Evolutionary conservation across 345 rosid genomes (phyloP).

Genomic region (Lumnitzera littorea): DNA sequence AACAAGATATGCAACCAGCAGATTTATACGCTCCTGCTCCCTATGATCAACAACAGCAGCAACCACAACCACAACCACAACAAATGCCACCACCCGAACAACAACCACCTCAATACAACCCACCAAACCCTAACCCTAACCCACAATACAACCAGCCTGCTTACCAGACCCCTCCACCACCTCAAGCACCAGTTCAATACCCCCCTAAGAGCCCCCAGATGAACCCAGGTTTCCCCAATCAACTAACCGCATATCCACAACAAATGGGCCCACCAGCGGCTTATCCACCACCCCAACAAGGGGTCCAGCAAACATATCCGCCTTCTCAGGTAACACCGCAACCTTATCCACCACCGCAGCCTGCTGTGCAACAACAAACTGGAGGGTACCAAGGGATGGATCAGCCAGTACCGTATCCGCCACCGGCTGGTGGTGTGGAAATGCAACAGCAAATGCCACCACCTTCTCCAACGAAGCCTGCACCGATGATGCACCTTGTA

Average conservation of each 20-base stretch:
- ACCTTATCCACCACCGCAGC: constrained; percentile 4
- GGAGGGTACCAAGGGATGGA: not conserved
- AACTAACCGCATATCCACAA: too few species aligned
- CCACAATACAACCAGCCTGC: not conserved
- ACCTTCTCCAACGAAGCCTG: not conserved
- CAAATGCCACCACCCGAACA: not conserved
- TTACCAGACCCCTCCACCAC: not conserved
- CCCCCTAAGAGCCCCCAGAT: constrained; percentile 5
- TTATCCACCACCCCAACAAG: constrained; percentile 8
- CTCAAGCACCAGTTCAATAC: not conserved
- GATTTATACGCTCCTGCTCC: not conserved
- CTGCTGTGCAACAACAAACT: not conserved
- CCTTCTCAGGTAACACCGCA: not conserved
- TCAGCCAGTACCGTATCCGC: constrained; percentile 12
- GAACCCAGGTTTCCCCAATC: constrained; percentile 1
- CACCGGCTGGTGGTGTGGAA: constrained; percentile 6
- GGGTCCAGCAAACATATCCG: constrained; percentile 3
- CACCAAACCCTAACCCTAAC: not conserved
- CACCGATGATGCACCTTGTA: not conserved
- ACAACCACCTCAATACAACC: not conserved
- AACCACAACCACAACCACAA: not conserved
- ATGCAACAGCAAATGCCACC: not conserved
- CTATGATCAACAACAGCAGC: not conserved
- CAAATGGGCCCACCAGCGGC: not conserved
- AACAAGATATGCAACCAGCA: not conserved